Conservation (phyloP, 2,329 filamentous ascomycete genomes). For the Leptodontidium sp. region DNA sequence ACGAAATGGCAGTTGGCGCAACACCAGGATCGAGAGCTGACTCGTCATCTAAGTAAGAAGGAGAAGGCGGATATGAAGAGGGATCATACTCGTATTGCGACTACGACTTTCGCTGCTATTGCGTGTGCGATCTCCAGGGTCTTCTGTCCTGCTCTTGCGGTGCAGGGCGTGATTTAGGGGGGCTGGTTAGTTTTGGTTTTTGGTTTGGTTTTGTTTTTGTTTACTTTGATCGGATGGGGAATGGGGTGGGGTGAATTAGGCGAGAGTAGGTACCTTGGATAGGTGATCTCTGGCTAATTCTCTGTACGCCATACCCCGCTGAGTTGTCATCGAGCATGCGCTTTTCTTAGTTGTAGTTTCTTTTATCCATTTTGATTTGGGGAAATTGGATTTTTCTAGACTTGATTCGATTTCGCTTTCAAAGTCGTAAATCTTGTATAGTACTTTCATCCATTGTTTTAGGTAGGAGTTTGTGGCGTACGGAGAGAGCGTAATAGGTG, state of each 20-base stretch:
- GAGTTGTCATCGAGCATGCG: no score
- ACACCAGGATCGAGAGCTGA: not conserved
- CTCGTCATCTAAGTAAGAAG: not conserved
- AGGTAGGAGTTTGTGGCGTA: no score
- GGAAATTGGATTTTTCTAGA: no score
- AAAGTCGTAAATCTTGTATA: no score
- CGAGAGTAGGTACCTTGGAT: not conserved
- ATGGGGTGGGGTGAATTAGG: not conserved
- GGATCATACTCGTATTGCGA: constrained; percentile 6
- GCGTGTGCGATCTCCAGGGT: not conserved
- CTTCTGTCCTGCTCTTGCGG: not conserved
- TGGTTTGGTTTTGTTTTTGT: no score
- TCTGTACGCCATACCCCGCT: no score
- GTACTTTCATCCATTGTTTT: no score
- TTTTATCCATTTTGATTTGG: no score
- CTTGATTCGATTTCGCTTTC: no score
- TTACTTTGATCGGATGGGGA: not conserved
- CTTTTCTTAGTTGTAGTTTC: no score
- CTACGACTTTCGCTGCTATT: not conserved
- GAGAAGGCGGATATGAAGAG: constrained; percentile 9
- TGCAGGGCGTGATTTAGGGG: not conserved
- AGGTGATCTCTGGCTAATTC: no score
- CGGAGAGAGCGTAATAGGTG: no score
- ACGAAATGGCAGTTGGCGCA: constrained; percentile 1
- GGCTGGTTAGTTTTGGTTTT: not conserved